Percentiles rank a stretch among this genome's conserved stretches.
Conservation (phyloP, 257 asterid genomes). For the Solanum rostratum region DNA sequence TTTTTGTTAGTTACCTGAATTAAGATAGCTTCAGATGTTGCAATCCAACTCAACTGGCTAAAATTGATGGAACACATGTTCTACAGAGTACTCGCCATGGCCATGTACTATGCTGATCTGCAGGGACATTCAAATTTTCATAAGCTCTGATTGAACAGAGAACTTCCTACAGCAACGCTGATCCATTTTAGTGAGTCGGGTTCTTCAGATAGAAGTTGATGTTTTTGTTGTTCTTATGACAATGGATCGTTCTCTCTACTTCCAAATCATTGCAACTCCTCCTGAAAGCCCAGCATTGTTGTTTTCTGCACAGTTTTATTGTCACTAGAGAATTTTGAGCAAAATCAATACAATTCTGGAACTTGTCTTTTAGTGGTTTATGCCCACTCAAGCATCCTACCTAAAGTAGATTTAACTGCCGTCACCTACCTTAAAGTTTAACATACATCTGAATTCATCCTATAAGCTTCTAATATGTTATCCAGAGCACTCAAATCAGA, state of each 20-base stretch:
- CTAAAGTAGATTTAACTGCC: not conserved
- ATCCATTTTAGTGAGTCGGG: not conserved
- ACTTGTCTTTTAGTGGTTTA: not conserved
- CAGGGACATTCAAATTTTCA: not conserved
- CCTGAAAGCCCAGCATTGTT: not conserved
- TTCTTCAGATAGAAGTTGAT: not conserved
- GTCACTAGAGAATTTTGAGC: not conserved
- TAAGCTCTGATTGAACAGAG: not conserved
- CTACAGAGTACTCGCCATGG: not conserved
- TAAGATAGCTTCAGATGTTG: not conserved
- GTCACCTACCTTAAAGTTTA: not conserved
- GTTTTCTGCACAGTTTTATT: not conserved
- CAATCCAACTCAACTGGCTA: not conserved
- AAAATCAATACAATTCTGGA: not conserved
- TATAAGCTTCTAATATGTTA: not conserved
- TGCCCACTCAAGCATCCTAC: not conserved
- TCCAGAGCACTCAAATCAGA: not conserved
- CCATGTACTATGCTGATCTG: not conserved
- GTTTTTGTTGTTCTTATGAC: not conserved
- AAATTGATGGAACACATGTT: not conserved
- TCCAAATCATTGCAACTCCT: not conserved
- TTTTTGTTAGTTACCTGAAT: not conserved
- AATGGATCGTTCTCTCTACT: not conserved
- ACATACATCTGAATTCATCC: not conserved
- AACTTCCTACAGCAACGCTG: not conserved